Conservation (phyloP, 2,329 filamentous ascomycete genomes). For the Beauveria varroae region DNA sequence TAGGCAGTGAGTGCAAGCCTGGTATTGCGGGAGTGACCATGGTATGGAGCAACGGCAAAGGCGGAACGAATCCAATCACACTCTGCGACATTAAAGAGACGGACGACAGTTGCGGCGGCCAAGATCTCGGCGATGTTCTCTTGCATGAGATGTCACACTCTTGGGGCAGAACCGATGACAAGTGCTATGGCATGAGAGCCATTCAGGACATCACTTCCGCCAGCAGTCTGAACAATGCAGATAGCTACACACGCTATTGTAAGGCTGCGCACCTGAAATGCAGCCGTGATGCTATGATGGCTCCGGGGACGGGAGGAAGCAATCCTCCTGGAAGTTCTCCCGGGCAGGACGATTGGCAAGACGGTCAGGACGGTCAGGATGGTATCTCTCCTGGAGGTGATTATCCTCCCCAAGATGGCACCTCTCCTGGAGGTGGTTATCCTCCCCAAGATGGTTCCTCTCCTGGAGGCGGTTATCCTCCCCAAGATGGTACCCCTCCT, state of each 20-base stretch:
- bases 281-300: background rate
- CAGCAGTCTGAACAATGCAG: background rate
- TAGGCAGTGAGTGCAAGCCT: background rate
- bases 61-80: background rate
- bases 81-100: background rate
- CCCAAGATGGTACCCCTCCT: too few species aligned
- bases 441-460: too few species aligned
- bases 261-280: background rate
- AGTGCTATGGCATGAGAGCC: background rate
- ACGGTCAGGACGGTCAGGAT: too few species aligned
- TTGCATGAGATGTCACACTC: background rate
- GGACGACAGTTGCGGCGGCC: background rate
- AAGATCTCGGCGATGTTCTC: background rate
- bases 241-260: background rate
- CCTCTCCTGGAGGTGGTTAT: too few species aligned
- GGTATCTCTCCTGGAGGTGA: too few species aligned
- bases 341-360: too few species aligned
- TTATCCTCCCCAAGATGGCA: too few species aligned
- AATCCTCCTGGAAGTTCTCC: too few species aligned
- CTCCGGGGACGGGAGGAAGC: background rate
- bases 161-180: background rate
- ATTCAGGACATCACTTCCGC: background rate
- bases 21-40: background rate
- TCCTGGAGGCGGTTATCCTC: too few species aligned
- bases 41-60: background rate